Evolutionary conservation across 2,329 filamentous ascomycete genomes (phyloP).

Genomic region (Ampelomyces quisqualis): DNA sequence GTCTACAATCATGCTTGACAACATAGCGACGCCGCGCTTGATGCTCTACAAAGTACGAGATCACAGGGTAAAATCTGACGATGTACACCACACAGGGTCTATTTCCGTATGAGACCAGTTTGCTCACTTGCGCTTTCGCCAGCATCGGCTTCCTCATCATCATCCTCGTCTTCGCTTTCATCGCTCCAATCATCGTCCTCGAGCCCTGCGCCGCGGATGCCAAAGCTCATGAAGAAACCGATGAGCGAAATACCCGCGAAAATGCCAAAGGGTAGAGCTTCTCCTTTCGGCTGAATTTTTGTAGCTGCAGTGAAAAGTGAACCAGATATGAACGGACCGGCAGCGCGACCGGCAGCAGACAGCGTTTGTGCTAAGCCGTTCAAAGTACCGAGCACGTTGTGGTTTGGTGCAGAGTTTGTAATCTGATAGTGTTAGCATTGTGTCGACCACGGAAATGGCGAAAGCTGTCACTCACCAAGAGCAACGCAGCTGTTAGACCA

Average conservation of each 20-base stretch:
- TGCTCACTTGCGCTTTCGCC: slow-evolving; percentile 28
- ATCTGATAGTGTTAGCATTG: slow-evolving; percentile 58
- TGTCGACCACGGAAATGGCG: neutral
- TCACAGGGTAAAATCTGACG: no score
- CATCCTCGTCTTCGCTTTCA: slow-evolving; percentile 32
- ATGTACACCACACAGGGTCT: neutral
- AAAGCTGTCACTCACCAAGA: slow-evolving; percentile 65
- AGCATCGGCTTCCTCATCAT: slow-evolving; percentile 29
- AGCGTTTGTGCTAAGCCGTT: slow-evolving; percentile 94
- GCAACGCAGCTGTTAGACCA: slow-evolving; percentile 82
- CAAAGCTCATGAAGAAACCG: slow-evolving; percentile 77
- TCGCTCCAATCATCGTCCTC: slow-evolving; percentile 60
- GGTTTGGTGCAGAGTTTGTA: slow-evolving; percentile 86
- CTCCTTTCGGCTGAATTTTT: slow-evolving; percentile 73
- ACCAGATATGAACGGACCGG: slow-evolving; percentile 86
- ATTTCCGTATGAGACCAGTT: slow-evolving; percentile 35
- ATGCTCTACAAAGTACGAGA: slow-evolving; percentile 1
- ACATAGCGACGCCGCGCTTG: slow-evolving; percentile 17
- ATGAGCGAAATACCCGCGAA: slow-evolving; percentile 81
- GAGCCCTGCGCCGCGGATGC: slow-evolving; percentile 65
- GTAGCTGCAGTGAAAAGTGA: slow-evolving; percentile 79
- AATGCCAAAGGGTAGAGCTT: slow-evolving; percentile 79
- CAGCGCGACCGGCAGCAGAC: slow-evolving; percentile 82
- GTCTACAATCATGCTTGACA: neutral
- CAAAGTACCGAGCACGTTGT: slow-evolving; percentile 81